Evolutionary conservation across 2,329 filamentous ascomycete species (phyloP).

Genomic region (Diplocarpon mali): DNA sequence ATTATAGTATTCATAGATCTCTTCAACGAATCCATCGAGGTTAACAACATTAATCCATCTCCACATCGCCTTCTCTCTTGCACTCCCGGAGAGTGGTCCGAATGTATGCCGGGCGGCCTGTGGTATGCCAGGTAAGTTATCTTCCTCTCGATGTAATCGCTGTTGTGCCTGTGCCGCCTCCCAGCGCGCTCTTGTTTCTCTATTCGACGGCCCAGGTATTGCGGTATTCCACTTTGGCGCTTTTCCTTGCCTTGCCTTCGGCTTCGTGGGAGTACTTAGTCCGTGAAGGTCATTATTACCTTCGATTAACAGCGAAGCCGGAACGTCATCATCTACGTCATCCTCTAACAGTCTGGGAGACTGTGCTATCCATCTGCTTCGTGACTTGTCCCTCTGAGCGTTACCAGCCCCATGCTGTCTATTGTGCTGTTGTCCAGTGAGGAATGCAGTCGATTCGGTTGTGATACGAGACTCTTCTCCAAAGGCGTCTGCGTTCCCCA

Average conservation of each 20-base stretch:
- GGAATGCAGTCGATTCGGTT: slow-evolving; percentile 25
- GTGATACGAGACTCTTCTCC: slow-evolving; percentile 24
- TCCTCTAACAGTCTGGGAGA: slow-evolving; percentile 27
- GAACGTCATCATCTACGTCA: slow-evolving; percentile 42
- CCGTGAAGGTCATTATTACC: slow-evolving; percentile 32
- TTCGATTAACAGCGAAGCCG: slow-evolving; percentile 52
- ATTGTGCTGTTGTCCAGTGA: slow-evolving; percentile 15
- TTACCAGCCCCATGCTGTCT: slow-evolving; percentile 4
- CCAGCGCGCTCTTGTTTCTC: slow-evolving; percentile 41
- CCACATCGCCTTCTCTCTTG: slow-evolving; percentile 60
- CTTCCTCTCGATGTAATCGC: slow-evolving; percentile 32
- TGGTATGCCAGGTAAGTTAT: slow-evolving; percentile 24
- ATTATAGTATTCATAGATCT: slow-evolving; percentile 59
- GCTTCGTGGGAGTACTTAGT: slow-evolving; percentile 19
- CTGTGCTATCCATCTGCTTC: slow-evolving; percentile 21
- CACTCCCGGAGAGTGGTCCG: slow-evolving; percentile 38
- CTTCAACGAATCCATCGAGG: slow-evolving; percentile 56
- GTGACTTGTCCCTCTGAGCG: slow-evolving; percentile 6
- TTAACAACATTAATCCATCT: slow-evolving; percentile 63
- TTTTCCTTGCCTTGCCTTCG: slow-evolving; percentile 12
- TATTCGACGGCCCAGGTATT: slow-evolving; percentile 34
- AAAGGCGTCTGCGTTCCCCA: slow-evolving; percentile 24
- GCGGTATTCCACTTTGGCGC: slow-evolving; percentile 19
- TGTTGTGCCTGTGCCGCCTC: slow-evolving; percentile 42
- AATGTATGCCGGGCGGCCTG: slow-evolving; percentile 37